Evolutionary conservation across 495 filamentous ascomycete genomes (phyloP).

Genomic region (Penicillium nucicola): DNA sequence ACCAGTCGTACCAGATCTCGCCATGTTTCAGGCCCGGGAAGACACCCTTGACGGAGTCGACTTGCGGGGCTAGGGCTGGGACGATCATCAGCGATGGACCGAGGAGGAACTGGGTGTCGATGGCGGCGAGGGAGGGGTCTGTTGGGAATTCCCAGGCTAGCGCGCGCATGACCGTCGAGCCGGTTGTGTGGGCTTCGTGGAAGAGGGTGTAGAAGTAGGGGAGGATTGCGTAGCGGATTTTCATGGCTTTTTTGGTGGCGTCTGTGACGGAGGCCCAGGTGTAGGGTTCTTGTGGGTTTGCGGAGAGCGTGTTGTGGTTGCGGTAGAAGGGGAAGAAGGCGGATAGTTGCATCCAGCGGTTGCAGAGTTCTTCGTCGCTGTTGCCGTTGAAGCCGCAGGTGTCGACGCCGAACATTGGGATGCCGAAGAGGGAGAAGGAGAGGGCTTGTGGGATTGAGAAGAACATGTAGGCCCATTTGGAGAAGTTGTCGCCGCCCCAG

Average conservation of each 20-base stretch:
- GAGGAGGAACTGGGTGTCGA: slow-evolving; percentile 76
- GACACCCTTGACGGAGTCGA: slow-evolving; percentile 64
- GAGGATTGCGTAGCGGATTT: slow-evolving; percentile 68
- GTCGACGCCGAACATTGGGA: slow-evolving; percentile 85
- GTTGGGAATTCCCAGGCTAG: slow-evolving; percentile 81
- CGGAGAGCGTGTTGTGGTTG: slow-evolving; percentile 69
- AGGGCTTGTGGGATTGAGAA: slow-evolving; percentile 81
- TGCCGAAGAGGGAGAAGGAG: slow-evolving; percentile 75
- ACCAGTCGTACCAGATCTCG: slow-evolving; percentile 82
- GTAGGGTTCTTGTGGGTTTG: slow-evolving; percentile 73
- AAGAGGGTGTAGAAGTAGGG: slow-evolving; percentile 84
- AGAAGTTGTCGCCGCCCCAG: slow-evolving; percentile 83
- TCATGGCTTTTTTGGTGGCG: slow-evolving; percentile 66
- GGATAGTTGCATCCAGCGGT: slow-evolving; percentile 80
- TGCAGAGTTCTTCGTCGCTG: slow-evolving; percentile 70
- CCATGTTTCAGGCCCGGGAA: slow-evolving; percentile 69
- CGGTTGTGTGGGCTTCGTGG: slow-evolving; percentile 63
- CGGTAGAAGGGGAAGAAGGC: slow-evolving; percentile 90
- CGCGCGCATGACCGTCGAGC: slow-evolving; percentile 76
- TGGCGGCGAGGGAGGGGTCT: slow-evolving; percentile 64
- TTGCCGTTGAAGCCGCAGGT: slow-evolving; percentile 80
- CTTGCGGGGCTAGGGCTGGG: slow-evolving; percentile 67
- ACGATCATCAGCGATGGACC: slow-evolving; percentile 68
- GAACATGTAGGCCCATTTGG: slow-evolving; percentile 66
- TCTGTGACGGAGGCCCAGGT: slow-evolving; percentile 66